These are phyloP conservation scores for Syzygium aqueum DNA, from an alignment of 345 rosid genomes.

Conservation along the genomic window DNA sequence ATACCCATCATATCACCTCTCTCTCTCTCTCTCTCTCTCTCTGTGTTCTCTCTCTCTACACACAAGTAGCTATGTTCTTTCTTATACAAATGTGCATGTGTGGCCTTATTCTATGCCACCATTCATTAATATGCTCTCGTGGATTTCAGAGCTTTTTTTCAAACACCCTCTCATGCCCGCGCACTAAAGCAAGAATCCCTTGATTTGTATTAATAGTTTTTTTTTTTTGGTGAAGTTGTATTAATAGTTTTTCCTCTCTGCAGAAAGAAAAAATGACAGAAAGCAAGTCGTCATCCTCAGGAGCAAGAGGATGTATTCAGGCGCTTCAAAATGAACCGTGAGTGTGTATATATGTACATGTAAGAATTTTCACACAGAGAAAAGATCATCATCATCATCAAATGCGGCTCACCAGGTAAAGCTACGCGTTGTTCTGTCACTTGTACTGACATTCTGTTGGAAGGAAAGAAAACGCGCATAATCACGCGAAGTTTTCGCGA, in stretches of 20 bases:
- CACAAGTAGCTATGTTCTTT: background rate
- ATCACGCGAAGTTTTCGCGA: background rate
- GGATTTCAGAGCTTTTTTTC: slow-evolving; percentile 15
- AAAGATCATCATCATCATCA: background rate
- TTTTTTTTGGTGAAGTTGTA: no score
- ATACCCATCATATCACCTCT: background rate
- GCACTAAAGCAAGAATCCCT: slow-evolving; percentile 10
- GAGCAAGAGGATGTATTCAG: background rate
- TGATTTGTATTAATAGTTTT: background rate
- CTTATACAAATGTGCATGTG: background rate
- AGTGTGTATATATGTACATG: background rate
- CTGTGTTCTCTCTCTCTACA: background rate
- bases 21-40: background rate
- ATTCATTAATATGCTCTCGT: slow-evolving; percentile 20
- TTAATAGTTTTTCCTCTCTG: background rate
- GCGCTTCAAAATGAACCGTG: background rate
- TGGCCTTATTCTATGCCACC: slow-evolving; percentile 1
- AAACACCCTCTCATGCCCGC: slow-evolving; percentile 12
- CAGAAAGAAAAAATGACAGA: background rate
- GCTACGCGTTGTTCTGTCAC: background rate
- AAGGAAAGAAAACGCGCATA: background rate
- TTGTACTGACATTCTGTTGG: background rate
- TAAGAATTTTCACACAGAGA: background rate
- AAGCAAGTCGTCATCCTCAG: background rate
- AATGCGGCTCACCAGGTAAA: background rate